Percentiles rank a stretch among this genome's conserved stretches.
These are phyloP conservation scores for Termitomyces titanicus DNA, from an alignment of 768 basidiomycete species.

Conservation along the genomic window DNA sequence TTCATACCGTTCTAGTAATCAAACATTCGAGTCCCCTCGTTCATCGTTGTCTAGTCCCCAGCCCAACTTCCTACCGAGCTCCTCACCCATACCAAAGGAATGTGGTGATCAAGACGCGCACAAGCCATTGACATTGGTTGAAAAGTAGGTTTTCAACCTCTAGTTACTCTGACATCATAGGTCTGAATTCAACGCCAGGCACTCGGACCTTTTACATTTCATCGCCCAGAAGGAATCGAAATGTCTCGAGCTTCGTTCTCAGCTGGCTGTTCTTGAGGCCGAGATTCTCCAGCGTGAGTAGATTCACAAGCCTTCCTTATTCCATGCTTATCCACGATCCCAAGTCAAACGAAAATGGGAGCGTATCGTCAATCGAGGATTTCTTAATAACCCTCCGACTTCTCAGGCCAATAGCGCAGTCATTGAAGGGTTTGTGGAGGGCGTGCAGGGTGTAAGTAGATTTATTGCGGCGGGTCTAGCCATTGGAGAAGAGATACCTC, in stretches of 20 bases:
- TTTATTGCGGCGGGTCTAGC: slow-evolving; percentile 48
- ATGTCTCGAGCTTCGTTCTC: slow-evolving; percentile 76
- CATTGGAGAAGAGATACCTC: slow-evolving; percentile 21
- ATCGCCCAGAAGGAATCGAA: slow-evolving; percentile 87
- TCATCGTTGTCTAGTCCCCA: slow-evolving; percentile 12
- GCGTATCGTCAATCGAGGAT: slow-evolving; percentile 66
- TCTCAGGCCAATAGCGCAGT: slow-evolving; percentile 31
- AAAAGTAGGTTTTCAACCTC: slow-evolving; percentile 50
- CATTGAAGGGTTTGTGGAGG: slow-evolving; percentile 61
- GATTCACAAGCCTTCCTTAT: background rate
- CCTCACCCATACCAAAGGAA: slow-evolving; percentile 17
- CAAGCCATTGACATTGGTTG: slow-evolving; percentile 58
- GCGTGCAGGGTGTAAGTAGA: slow-evolving; percentile 56
- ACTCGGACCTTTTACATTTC: slow-evolving; percentile 75
- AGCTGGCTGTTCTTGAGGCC: slow-evolving; percentile 66
- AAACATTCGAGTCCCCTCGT: slow-evolving; percentile 13
- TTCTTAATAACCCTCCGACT: slow-evolving; percentile 22
- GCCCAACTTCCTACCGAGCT: slow-evolving; percentile 17
- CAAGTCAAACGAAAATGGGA: slow-evolving; percentile 84
- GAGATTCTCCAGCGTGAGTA: slow-evolving; percentile 62
- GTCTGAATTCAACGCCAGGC: slow-evolving; percentile 38
- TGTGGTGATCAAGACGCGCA: slow-evolving; percentile 23
- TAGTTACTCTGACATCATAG: slow-evolving; percentile 2
- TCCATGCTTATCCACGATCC: slow-evolving; percentile 1
- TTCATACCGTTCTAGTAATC: slow-evolving; percentile 38